phyloP scores from a whole-genome alignment of 352 stramenopile genomes.

The Globisporangium sylvaticum region DNA sequence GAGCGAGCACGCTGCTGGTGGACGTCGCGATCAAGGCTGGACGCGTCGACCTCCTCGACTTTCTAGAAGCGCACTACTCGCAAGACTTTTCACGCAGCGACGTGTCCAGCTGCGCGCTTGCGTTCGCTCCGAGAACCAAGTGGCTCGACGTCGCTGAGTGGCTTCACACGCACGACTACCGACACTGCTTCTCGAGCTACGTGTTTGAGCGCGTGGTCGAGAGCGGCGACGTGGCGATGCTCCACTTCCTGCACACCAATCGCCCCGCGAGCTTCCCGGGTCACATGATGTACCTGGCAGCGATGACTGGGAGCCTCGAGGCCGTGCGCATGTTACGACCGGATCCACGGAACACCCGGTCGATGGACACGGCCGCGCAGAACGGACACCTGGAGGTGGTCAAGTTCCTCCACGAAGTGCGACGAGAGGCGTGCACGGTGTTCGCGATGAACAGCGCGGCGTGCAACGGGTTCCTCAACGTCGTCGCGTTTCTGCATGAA shows the following conservation, averaged over 20 bases:
- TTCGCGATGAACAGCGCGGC: slow-evolving; percentile 19
- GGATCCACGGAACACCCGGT: background rate
- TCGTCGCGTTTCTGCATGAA: slow-evolving; percentile 6
- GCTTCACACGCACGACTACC: slow-evolving; percentile 7
- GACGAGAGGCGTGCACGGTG: background rate
- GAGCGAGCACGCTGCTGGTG: background rate
- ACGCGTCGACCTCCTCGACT: slow-evolving; percentile 2
- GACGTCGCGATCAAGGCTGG: slow-evolving; percentile 8
- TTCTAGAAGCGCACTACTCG: background rate
- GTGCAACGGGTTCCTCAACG: slow-evolving; percentile 17
- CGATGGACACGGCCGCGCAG: slow-evolving; percentile 5
- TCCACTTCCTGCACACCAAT: slow-evolving; percentile 4
- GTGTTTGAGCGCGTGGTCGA: slow-evolving; percentile 12
- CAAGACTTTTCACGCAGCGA: background rate
- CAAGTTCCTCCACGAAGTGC: slow-evolving; percentile 8
- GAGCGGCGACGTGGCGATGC: slow-evolving; percentile 6
- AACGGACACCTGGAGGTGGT: slow-evolving; percentile 9
- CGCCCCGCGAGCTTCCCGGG: background rate
- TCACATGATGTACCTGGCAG: slow-evolving; percentile 5
- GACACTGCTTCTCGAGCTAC: slow-evolving; percentile 7
- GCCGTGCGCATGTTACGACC: background rate
- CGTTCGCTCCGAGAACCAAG: background rate
- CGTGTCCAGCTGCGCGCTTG: slow-evolving; percentile 2
- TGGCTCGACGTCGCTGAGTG: slow-evolving; percentile 8
- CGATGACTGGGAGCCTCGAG: background rate